phyloP scores from a whole-genome alignment of 2,329 filamentous ascomycete genomes.

The Lecanicillium sp. region DNA sequence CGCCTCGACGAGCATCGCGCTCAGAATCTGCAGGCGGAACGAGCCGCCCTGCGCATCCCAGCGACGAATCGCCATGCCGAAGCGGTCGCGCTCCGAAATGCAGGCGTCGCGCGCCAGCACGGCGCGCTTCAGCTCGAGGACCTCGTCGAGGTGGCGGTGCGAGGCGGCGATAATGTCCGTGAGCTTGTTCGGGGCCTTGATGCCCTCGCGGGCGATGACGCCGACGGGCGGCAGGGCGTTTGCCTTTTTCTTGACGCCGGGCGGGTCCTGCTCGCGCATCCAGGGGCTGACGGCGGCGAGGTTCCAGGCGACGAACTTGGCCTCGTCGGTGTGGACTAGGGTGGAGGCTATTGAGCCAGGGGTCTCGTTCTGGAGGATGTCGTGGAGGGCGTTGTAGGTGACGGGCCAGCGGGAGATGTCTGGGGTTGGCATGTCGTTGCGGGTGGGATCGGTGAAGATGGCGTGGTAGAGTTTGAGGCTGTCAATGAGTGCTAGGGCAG shows the following conservation, averaged over 20 bases:
- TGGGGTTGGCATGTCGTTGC: slow-evolving; percentile 43
- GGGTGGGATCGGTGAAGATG: slow-evolving; percentile 63
- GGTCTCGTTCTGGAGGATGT: slow-evolving; percentile 35
- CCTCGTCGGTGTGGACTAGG: slow-evolving; percentile 56
- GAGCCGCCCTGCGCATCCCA: slow-evolving; percentile 57
- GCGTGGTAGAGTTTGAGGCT: slow-evolving; percentile 60
- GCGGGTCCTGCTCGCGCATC: slow-evolving; percentile 40
- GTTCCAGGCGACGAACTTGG: slow-evolving; percentile 68
- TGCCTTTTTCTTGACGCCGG: slow-evolving; percentile 37
- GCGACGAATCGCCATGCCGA: slow-evolving; percentile 66
- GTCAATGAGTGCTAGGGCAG: slow-evolving; percentile 58
- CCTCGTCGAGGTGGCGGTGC: slow-evolving; percentile 53
- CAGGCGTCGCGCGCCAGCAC: slow-evolving; percentile 37
- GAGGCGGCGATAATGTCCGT: slow-evolving; percentile 59
- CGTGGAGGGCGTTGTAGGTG: slow-evolving; percentile 56
- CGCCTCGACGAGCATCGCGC: slow-evolving; percentile 58
- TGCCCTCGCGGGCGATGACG: slow-evolving; percentile 62
- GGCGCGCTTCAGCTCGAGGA: slow-evolving; percentile 53
- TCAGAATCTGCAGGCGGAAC: slow-evolving; percentile 67
- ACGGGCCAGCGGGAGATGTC: slow-evolving; percentile 52
- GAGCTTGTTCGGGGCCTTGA: slow-evolving; percentile 72
- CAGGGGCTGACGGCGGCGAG: slow-evolving; percentile 71
- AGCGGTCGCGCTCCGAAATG: slow-evolving; percentile 48
- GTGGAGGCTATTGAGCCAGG: slow-evolving; percentile 41
- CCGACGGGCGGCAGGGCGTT: slow-evolving; percentile 40